phyloP scores from a whole-genome alignment of 176 grass and related monocot species.

The Aechmea fasciata region DNA sequence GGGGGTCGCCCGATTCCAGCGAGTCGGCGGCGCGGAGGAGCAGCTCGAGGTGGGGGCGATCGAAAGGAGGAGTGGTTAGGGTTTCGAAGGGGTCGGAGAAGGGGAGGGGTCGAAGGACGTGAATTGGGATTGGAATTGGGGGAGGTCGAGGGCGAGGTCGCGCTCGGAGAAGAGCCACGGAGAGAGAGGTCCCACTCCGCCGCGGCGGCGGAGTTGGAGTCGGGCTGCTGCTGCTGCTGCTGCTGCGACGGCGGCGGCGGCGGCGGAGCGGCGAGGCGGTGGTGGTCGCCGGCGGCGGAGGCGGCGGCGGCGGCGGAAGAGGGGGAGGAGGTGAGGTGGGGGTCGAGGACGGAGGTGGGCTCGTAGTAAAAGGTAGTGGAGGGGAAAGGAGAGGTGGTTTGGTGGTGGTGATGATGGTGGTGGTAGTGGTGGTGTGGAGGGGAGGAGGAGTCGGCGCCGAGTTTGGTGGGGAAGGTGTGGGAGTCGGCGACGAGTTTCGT shows the following conservation, averaged over 20 bases:
- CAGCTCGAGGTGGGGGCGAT: slow-evolving; percentile 33
- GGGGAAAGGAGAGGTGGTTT: neutral
- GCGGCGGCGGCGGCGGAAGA: slow-evolving; percentile 11
- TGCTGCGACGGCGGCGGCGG: neutral
- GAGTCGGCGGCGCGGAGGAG: slow-evolving; percentile 32
- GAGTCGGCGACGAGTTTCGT: neutral
- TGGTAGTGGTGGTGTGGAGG: neutral
- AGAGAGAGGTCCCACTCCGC: slow-evolving; percentile 43
- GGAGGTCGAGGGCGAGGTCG: slow-evolving; percentile 17
- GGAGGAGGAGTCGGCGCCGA: no score
- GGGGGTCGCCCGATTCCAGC: slow-evolving; percentile 27
- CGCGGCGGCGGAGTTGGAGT: neutral
- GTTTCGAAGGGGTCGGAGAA: slow-evolving; percentile 38
- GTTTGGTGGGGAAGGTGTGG: no score
- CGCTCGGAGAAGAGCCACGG: slow-evolving; percentile 36
- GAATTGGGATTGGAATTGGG: slow-evolving; percentile 10
- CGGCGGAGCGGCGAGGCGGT: neutral
- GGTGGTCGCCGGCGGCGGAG: neutral
- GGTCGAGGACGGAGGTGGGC: slow-evolving; percentile 53
- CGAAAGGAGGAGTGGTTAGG: slow-evolving; percentile 11
- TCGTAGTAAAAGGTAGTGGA: slow-evolving; percentile 24
- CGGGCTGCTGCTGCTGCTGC: slow-evolving; percentile 4
- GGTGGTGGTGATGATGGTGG: slow-evolving; percentile 14
- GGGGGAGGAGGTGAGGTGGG: slow-evolving; percentile 42
- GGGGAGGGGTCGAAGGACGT: slow-evolving; percentile 10